phyloP scores from a whole-genome alignment of 768 basidiomycete species.

The Psilocybe cyanescens region DNA sequence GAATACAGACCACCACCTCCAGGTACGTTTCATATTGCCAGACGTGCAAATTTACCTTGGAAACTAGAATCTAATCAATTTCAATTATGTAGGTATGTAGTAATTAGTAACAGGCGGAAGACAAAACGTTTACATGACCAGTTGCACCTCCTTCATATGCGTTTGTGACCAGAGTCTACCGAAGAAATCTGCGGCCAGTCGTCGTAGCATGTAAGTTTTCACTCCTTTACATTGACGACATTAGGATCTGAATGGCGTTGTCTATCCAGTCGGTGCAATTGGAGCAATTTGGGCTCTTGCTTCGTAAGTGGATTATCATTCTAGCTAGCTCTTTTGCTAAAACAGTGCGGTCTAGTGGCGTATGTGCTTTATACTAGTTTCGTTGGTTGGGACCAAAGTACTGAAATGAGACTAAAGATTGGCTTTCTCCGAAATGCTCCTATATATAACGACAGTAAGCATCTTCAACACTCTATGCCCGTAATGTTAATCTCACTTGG shows the following conservation, averaged over 20 bases:
- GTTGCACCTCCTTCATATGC: slow-evolving; percentile 59
- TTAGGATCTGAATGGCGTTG: not conserved
- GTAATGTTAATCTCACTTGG: not conserved
- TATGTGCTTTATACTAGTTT: slow-evolving; percentile 23
- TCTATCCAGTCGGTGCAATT: slow-evolving; percentile 41
- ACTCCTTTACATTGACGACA: slow-evolving; percentile 4
- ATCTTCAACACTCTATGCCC: not conserved
- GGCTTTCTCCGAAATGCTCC: slow-evolving; percentile 60
- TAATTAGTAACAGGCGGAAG: too few species aligned
- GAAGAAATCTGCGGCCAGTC: slow-evolving; percentile 63
- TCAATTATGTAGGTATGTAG: slow-evolving; percentile 6
- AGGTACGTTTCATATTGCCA: slow-evolving; percentile 30
- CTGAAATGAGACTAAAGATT: slow-evolving; percentile 43
- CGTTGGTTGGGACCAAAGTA: slow-evolving; percentile 1
- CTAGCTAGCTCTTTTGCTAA: not conserved
- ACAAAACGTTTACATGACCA: slow-evolving; percentile 19
- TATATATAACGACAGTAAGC: slow-evolving; percentile 53
- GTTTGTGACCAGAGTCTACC: slow-evolving; percentile 60
- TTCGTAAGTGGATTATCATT: slow-evolving; percentile 49
- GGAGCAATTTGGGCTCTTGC: slow-evolving; percentile 63
- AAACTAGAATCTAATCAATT: not conserved
- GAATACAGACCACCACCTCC: slow-evolving; percentile 43
- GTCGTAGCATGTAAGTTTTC: slow-evolving; percentile 44
- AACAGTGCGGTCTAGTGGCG: slow-evolving; percentile 28
- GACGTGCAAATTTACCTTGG: not conserved